phyloP scores from a whole-genome alignment of 116 monocot genomes.

The Iris pallida region DNA sequence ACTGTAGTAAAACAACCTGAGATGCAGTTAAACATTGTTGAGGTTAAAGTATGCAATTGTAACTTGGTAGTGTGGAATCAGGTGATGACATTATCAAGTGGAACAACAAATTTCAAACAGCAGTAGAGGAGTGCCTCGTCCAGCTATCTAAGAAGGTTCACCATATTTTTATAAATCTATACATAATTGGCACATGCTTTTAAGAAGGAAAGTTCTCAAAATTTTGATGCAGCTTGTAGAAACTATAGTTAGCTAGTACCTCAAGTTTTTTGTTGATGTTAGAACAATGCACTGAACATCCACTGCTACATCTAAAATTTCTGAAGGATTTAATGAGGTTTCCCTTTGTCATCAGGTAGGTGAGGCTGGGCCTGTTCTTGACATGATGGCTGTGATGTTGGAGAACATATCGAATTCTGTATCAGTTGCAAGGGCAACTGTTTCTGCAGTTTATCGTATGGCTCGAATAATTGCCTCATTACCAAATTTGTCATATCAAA shows the following conservation, averaged over 20 bases:
- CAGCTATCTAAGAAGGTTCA: slow-evolving; percentile 78
- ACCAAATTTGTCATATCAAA: slow-evolving; percentile 78
- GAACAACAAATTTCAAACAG: slow-evolving; percentile 54
- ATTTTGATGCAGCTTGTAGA: not conserved
- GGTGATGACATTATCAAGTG: slow-evolving; percentile 44
- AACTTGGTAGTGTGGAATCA: slow-evolving; percentile 17
- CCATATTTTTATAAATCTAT: not conserved
- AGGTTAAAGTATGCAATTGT: slow-evolving; percentile 61
- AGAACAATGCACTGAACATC: not conserved
- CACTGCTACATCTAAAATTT: not conserved
- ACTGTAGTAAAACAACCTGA: slow-evolving; percentile 62
- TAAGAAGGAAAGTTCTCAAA: not conserved
- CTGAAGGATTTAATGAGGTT: slow-evolving; percentile 1
- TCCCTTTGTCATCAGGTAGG: slow-evolving; percentile 53
- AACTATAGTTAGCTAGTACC: not conserved
- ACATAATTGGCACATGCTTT: not conserved
- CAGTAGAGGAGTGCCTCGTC: slow-evolving; percentile 72
- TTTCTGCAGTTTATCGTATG: slow-evolving; percentile 77
- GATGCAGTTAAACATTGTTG: slow-evolving; percentile 70
- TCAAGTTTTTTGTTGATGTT: not conserved
- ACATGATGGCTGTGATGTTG: slow-evolving; percentile 76
- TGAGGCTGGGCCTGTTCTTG: slow-evolving; percentile 90
- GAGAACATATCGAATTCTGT: slow-evolving; percentile 61
- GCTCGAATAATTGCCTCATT: slow-evolving; percentile 86
- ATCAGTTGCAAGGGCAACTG: slow-evolving; percentile 64